Evolutionary conservation across 345 rosid species (phyloP).

Genomic region (Eucalyptus leucophloia): DNA sequence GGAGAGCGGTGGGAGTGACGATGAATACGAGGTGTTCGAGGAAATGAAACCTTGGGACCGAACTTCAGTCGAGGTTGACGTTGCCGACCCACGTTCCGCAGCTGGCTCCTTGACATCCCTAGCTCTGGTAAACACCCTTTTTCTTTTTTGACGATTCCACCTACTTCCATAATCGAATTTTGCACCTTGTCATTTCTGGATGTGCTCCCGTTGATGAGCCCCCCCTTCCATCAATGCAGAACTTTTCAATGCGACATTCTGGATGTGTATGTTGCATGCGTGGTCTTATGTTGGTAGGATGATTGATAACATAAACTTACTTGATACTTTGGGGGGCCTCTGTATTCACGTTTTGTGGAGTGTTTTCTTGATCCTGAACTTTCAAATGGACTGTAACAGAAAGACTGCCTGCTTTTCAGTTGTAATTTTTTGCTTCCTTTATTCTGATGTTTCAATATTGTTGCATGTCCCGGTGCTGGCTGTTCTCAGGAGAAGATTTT

Average conservation of each 20-base stretch:
- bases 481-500: slow-evolving; percentile 50
- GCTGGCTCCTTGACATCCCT: slow-evolving; percentile 78
- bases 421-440: background rate
- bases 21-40: slow-evolving; percentile 56
- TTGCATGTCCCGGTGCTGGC: background rate
- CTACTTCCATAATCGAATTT: background rate
- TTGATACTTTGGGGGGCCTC: background rate
- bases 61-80: slow-evolving; percentile 49
- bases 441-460: background rate
- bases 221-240: background rate
- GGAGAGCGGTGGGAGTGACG: background rate
- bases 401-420: background rate
- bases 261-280: background rate
- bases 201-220: background rate
- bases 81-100: slow-evolving; percentile 51
- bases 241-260: background rate
- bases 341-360: background rate
- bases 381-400: background rate
- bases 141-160: background rate
- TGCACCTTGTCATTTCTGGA: background rate
- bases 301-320: background rate
- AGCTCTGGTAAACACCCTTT: slow-evolving; percentile 42
- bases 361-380: background rate
- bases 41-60: slow-evolving; percentile 78
- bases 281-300: background rate